phyloP scores from a whole-genome alignment of 352 stramenopile genomes.

The Globisporangium sylvaticum region DNA sequence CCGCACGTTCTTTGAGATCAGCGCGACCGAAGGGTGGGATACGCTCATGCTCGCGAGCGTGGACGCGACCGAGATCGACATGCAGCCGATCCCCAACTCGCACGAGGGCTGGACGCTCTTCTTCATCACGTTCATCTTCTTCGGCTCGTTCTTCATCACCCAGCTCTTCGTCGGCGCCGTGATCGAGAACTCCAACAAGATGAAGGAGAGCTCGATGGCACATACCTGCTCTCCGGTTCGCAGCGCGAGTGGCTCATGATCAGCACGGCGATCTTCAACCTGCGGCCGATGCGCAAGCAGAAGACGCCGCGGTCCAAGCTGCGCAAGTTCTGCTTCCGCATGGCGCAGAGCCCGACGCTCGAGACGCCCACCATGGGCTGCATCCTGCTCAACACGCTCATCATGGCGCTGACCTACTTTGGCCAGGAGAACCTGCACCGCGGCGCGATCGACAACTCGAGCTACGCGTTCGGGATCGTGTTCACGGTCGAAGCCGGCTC shows the following conservation, averaged over 20 bases:
- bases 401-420: slow-evolving; percentile 83
- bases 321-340: slow-evolving; percentile 34
- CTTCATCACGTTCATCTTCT: slow-evolving; percentile 87
- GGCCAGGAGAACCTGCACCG: slow-evolving; percentile 63
- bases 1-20: slow-evolving; percentile 87
- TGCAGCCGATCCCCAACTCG: slow-evolving; percentile 82
- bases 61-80: slow-evolving; percentile 80
- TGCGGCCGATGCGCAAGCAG: slow-evolving; percentile 37
- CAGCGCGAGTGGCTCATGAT: slow-evolving; percentile 79
- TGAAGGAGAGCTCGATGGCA: slow-evolving; percentile 62
- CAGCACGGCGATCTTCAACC: slow-evolving; percentile 41
- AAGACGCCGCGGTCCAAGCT: slow-evolving; percentile 33
- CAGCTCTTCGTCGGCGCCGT: slow-evolving; percentile 91
- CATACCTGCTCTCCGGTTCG: slow-evolving; percentile 60
- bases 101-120: slow-evolving; percentile 74
- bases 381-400: slow-evolving; percentile 86
- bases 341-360: slow-evolving; percentile 48
- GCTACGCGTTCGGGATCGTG: slow-evolving; percentile 76
- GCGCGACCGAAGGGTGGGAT: slow-evolving; percentile 86
- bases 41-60: slow-evolving; percentile 85
- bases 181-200: slow-evolving; percentile 89
- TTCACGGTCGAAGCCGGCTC: slow-evolving; percentile 80
- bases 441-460: slow-evolving; percentile 55
- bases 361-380: slow-evolving; percentile 74
- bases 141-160: slow-evolving; percentile 88